phyloP scores from a whole-genome alignment of 148 eudicot species.

The Suaeda aralocaspica region DNA sequence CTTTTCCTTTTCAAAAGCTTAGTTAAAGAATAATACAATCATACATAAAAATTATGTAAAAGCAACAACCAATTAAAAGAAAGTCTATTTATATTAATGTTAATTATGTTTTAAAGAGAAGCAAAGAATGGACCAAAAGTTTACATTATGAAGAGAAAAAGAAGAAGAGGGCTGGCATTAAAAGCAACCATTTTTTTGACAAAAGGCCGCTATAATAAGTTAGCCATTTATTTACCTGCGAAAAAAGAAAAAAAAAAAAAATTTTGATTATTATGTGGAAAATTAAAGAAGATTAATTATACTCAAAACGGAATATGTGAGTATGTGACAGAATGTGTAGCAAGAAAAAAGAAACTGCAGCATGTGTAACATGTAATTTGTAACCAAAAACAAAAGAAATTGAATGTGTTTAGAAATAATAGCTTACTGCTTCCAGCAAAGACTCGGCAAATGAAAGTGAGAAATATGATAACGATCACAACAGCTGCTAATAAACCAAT shows the following conservation, averaged over 20 bases:
- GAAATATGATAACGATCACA: slow-evolving; percentile 35
- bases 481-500: slow-evolving; percentile 40
- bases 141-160: slow-evolving; percentile 17
- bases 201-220: slow-evolving; percentile 16
- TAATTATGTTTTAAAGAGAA: not conserved
- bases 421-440: slow-evolving; percentile 42
- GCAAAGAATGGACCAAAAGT: slow-evolving; percentile 18
- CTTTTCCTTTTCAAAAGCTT: slow-evolving; percentile 31
- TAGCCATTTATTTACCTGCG: slow-evolving; percentile 31
- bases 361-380: too few species aligned
- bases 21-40: slow-evolving; percentile 8
- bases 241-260: slow-evolving; percentile 9
- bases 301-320: too few species aligned
- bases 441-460: slow-evolving; percentile 43
- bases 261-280: too few species aligned
- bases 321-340: too few species aligned
- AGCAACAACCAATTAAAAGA: slow-evolving; percentile 8
- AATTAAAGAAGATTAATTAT: too few species aligned
- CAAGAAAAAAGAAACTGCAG: too few species aligned
- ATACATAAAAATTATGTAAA: too few species aligned
- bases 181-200: slow-evolving; percentile 16
- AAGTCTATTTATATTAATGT: not conserved
- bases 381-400: not conserved
- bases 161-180: slow-evolving; percentile 1
- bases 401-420: not conserved